phyloP scores from a whole-genome alignment of 176 grass and related monocot genomes.

The Cenchrus fungigraminus region DNA sequence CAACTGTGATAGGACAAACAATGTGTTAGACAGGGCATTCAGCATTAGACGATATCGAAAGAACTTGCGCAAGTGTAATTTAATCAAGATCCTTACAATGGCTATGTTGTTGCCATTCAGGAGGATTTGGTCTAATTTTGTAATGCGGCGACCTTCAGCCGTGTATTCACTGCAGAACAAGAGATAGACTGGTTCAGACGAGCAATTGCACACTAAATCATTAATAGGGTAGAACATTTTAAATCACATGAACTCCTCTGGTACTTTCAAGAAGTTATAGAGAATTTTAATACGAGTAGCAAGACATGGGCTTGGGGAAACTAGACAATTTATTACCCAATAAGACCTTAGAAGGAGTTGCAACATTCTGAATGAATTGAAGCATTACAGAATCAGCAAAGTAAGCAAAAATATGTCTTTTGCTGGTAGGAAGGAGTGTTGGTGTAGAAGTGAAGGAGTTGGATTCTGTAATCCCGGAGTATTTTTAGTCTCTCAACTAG shows the following conservation, averaged over 20 bases:
- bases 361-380: too few relatives aligned
- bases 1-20: constrained; percentile 52
- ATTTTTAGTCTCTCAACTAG: neutral
- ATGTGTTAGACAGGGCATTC: constrained; percentile 35
- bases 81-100: constrained; percentile 69
- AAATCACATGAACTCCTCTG: neutral
- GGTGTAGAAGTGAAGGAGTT: neutral
- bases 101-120: constrained; percentile 99
- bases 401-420: neutral
- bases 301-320: neutral
- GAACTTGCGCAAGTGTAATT: neutral
- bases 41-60: neutral
- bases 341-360: neutral
- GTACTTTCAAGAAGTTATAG: neutral
- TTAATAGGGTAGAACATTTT: neutral
- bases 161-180: constrained; percentile 80
- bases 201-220: neutral
- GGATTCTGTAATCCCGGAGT: neutral
- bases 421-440: neutral
- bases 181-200: neutral
- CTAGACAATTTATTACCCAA: neutral
- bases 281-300: neutral
- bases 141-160: constrained; percentile 88
- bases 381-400: neutral
- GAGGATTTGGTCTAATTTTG: constrained; percentile 96